Evolutionary conservation across 495 filamentous ascomycete species (phyloP).

Genomic region (Aspergillus haitiensis): DNA sequence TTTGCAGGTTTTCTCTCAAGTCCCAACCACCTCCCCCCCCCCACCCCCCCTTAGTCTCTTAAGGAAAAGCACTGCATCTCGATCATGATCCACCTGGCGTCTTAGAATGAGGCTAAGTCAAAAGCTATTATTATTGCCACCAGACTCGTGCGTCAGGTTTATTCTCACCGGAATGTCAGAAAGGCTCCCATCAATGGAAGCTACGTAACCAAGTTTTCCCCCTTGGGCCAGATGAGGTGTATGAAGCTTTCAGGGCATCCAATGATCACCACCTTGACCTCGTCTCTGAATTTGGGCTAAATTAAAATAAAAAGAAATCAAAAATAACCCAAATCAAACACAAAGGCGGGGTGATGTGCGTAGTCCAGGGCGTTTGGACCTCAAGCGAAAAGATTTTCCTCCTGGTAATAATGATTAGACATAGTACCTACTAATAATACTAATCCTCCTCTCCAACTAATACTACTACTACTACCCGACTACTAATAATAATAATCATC

Average conservation of each 20-base stretch:
- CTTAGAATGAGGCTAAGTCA: constrained; percentile 11
- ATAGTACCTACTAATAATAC: neutral
- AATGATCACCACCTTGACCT: constrained; percentile 18
- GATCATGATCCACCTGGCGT: constrained; percentile 18
- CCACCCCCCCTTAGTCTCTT: constrained; percentile 1
- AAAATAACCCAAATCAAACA: constrained; percentile 11
- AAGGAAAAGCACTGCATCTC: constrained; percentile 11
- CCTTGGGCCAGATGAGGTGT: constrained; percentile 9
- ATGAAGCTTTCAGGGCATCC: constrained; percentile 22
- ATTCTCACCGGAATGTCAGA: constrained; percentile 17
- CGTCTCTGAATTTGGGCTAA: constrained; percentile 9
- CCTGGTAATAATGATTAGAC: neutral
- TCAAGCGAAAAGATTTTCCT: constrained; percentile 6
- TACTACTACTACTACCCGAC: neutral
- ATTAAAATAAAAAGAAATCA: constrained; percentile 11
- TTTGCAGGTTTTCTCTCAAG: neutral
- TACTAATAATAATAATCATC: constrained; percentile 3
- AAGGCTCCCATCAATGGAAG: constrained; percentile 5
- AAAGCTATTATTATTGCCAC: constrained; percentile 13
- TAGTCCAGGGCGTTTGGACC: constrained; percentile 19
- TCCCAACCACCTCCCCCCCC: neutral
- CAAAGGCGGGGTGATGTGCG: constrained; percentile 8
- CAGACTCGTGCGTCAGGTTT: neutral
- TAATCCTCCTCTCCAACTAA: no score
- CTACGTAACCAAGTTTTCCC: constrained; percentile 4